phyloP scores from a whole-genome alignment of 2,329 filamentous ascomycete genomes.

The Hypoxylon sp. region DNA sequence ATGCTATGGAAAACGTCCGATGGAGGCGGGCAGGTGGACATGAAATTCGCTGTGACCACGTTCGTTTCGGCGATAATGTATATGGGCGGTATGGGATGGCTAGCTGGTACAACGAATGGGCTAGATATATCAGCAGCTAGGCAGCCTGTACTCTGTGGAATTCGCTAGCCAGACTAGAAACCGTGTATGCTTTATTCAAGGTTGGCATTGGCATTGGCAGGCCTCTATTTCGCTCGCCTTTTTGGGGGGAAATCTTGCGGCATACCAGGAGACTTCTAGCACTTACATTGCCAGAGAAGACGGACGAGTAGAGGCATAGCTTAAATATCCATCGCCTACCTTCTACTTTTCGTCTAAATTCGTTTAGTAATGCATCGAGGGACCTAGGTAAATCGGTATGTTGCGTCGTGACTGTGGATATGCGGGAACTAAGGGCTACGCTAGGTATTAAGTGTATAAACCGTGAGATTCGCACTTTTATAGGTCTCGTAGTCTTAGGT shows the following conservation, averaged over 20 bases:
- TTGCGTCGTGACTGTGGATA: not conserved
- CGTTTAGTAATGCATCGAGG: not conserved
- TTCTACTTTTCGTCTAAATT: not conserved
- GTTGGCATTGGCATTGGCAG: too few species aligned
- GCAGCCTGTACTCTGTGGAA: not conserved
- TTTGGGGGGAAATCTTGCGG: too few species aligned
- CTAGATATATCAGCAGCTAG: constrained; percentile 1
- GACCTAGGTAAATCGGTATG: not conserved
- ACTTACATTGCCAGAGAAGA: not conserved
- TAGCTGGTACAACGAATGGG: constrained; percentile 14
- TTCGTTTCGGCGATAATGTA: not conserved
- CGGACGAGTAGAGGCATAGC: not conserved
- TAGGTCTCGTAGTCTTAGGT: not conserved
- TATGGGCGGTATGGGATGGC: too few species aligned
- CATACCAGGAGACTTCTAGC: too few species aligned
- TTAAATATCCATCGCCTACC: not conserved
- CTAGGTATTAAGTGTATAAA: not conserved
- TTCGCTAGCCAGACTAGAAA: too few species aligned
- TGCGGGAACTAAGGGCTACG: not conserved
- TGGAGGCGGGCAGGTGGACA: not conserved
- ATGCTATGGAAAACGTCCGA: not conserved
- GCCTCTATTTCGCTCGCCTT: too few species aligned
- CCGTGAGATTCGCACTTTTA: not conserved
- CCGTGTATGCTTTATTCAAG: too few species aligned
- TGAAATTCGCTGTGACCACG: not conserved